A percentile compares a stretch with the other conserved stretches of the same genome.
Conservation (phyloP, 768 basidiomycete species). For the Leccinum longicurvipes region DNA sequence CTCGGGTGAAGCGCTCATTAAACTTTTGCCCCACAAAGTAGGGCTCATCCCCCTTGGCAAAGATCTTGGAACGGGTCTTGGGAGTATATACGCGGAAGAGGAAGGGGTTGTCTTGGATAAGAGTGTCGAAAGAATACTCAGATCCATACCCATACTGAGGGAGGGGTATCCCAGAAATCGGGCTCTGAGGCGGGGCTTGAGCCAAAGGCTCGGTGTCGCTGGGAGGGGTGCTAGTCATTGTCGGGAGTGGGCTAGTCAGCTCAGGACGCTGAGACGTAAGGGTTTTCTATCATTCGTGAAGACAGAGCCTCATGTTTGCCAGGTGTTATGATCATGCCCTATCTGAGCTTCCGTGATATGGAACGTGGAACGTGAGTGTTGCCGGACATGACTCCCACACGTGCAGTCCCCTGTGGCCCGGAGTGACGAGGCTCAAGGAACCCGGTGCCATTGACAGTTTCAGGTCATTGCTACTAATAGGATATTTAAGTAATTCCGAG, state of each 20-base stretch:
- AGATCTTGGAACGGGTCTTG: constrained; percentile 52
- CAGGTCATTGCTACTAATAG: not conserved
- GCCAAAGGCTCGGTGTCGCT: constrained; percentile 11
- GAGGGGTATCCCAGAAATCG: constrained; percentile 32
- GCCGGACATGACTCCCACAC: constrained; percentile 20
- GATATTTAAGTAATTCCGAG: not conserved
- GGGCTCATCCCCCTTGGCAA: constrained; percentile 49
- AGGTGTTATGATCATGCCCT: constrained; percentile 22
- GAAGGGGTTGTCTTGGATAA: constrained; percentile 65
- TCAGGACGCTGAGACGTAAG: constrained; percentile 2
- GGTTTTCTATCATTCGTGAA: constrained; percentile 28
- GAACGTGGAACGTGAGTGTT: constrained; percentile 2
- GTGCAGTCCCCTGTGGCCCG: constrained; percentile 19
- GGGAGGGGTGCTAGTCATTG: constrained; percentile 23
- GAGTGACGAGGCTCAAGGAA: not conserved
- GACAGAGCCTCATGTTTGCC: constrained; percentile 29
- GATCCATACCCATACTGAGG: constrained; percentile 75
- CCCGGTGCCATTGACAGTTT: not conserved
- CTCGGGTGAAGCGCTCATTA: constrained; percentile 39
- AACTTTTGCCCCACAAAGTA: constrained; percentile 71
- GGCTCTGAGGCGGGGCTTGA: constrained; percentile 18
- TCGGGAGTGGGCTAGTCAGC: constrained; percentile 13
- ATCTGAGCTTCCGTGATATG: constrained; percentile 24
- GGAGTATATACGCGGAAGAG: constrained; percentile 81
- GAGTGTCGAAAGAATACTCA: constrained; percentile 57